Percentiles rank a stretch among this genome's conserved stretches.
These are phyloP conservation scores for Mycena olivaceomarginata DNA, from an alignment of 768 basidiomycete species.

Conservation along the genomic window DNA sequence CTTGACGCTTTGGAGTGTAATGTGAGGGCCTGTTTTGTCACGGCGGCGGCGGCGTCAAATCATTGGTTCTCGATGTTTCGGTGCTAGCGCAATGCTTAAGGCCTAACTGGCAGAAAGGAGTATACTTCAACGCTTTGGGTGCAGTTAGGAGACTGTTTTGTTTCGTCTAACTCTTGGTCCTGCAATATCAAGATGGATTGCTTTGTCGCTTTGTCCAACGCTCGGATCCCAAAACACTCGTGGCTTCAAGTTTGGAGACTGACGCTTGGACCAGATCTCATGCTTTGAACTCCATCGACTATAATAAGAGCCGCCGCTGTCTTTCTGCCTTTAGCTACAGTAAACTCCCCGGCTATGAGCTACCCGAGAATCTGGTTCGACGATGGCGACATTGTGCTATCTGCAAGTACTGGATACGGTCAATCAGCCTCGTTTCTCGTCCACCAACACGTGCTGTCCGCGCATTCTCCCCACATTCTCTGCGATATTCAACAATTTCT, in stretches of 20 bases:
- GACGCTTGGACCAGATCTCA: neutral
- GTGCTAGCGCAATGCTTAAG: too few species aligned
- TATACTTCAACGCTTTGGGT: neutral
- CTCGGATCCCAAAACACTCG: neutral
- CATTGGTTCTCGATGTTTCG: too few species aligned
- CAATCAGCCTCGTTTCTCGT: neutral
- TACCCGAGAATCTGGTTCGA: slow-evolving; percentile 18
- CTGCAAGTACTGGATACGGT: neutral
- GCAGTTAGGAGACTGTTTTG: neutral
- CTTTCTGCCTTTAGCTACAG: neutral
- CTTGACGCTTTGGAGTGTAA: neutral
- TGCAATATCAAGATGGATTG: neutral
- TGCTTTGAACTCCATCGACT: neutral
- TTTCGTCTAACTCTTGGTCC: neutral
- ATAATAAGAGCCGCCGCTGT: neutral
- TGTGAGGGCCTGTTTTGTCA: neutral
- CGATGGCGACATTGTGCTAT: slow-evolving; percentile 18
- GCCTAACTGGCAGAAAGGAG: too few species aligned
- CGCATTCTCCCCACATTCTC: neutral
- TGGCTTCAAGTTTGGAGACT: neutral
- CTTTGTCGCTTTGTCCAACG: neutral
- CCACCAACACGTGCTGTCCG: neutral
- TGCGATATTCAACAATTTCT: neutral
- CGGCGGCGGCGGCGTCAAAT: too few species aligned
- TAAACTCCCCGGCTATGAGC: neutral